Conservation (phyloP, 305 asterid genomes). For the Fraxinus nigra region DNA sequence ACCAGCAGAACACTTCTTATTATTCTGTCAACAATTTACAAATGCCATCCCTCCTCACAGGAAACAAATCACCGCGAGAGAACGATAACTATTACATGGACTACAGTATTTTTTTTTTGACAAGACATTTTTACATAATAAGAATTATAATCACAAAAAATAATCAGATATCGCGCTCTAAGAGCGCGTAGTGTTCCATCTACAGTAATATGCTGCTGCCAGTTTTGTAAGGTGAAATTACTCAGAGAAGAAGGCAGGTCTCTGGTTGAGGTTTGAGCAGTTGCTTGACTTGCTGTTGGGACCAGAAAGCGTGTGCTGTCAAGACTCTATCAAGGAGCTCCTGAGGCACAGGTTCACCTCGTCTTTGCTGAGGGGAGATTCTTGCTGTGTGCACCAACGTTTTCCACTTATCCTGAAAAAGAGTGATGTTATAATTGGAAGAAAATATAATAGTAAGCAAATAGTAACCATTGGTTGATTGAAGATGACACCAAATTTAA, state of each 20-base stretch:
- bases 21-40: slow-evolving; percentile 40
- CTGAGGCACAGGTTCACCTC: slow-evolving; percentile 98
- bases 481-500: neutral
- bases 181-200: neutral
- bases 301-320: slow-evolving; percentile 91
- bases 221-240: neutral
- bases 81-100: slow-evolving; percentile 19
- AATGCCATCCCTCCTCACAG: slow-evolving; percentile 23
- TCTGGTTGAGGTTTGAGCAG: slow-evolving; percentile 65
- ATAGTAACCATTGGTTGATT: neutral
- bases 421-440: neutral
- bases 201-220: neutral
- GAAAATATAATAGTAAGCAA: neutral
- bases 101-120: slow-evolving; percentile 15
- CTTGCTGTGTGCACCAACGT: slow-evolving; percentile 96
- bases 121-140: slow-evolving; percentile 28
- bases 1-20: slow-evolving; percentile 27
- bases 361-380: slow-evolving; percentile 93
- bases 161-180: neutral
- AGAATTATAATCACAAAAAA: slow-evolving; percentile 29
- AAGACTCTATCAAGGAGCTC: slow-evolving; percentile 87
- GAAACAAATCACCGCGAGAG: neutral
- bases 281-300: slow-evolving; percentile 87
- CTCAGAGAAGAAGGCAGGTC: slow-evolving; percentile 57
- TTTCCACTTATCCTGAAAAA: slow-evolving; percentile 90